Base-by-base conservation (phyloP, 768 basidiomycete species). In the Amanita rimosa region DNA sequence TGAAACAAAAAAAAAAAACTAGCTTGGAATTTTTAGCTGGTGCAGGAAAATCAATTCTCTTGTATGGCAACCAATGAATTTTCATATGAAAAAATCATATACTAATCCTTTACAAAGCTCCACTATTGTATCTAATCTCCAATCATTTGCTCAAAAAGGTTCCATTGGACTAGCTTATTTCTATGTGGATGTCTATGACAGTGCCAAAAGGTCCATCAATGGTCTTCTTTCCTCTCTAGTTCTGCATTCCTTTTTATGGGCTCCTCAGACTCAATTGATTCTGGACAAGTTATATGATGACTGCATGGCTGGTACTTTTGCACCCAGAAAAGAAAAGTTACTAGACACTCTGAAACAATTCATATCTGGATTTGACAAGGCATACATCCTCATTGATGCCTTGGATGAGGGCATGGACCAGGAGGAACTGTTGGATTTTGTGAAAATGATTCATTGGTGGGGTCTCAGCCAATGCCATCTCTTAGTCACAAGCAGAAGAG, bases 351-450 rank as follows among this genome's bases (percentile, higher is more conserved):
- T 46, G 31, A 33, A 22, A 4, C n/a, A 35, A 10, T 34, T 46
- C 6, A 33, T 46, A 35, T 34, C 16, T 19, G 19, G 21, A 10
- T 34, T 33, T 22, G 10, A 35, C 21, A n/a, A 17, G 6, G 35
- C 44, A 17, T 46, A 46, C 19, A 46, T 46, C 24, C n/a, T 46
- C 8, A 35, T 46, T 33, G 33, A 46, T 46, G 44, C 34, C 11
- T n/a, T 46, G 29, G 44, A 46, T 46, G 44, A 46, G 17, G 34
- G 44, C 7, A 19, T 17, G 19, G 11, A 35, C 3, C 5, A 9
- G 17, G 31, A 46, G 14, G 19, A 34, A 11, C 7, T 35, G 17
- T 16, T 46, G 9, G n/a, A 19, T 5, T 19, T 22, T 7, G 19
- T 46, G 3, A 19, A 35, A 22, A 46, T 17, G 11, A 10, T 46